Conservation (phyloP, 23 red algal species). For the Gracilariopsis chorda region DNA sequence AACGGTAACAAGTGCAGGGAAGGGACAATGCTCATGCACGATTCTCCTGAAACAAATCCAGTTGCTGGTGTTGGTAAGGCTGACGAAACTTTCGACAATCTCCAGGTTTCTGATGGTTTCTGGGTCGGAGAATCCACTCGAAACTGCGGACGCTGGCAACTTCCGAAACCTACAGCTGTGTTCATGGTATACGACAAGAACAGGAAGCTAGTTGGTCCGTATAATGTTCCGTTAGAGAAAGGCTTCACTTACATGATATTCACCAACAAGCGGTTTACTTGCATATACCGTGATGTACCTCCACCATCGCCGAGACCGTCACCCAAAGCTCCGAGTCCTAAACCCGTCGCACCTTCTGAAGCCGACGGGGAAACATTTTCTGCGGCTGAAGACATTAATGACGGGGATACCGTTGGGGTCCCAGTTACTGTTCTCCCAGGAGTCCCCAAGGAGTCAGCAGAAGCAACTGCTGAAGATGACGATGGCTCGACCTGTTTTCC, state of each 20-base stretch:
- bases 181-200: slow-evolving; percentile 36
- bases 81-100: background rate
- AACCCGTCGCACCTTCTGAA: background rate
- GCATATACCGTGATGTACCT: slow-evolving; percentile 19
- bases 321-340: background rate
- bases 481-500: slow-evolving; percentile 72
- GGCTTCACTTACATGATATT: slow-evolving; percentile 36
- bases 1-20: background rate
- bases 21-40: slow-evolving; percentile 28
- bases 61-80: slow-evolving; percentile 2
- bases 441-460: background rate
- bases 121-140: slow-evolving; percentile 45
- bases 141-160: slow-evolving; percentile 28
- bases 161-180: slow-evolving; percentile 46
- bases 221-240: slow-evolving; percentile 3
- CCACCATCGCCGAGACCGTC: slow-evolving; percentile 2
- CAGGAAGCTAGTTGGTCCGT: slow-evolving; percentile 21
- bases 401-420: slow-evolving; percentile 34
- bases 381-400: background rate
- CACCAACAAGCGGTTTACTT: slow-evolving; percentile 34
- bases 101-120: slow-evolving; percentile 16
- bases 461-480: slow-evolving; percentile 13
- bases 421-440: slow-evolving; percentile 29
- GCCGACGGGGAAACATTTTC: slow-evolving; percentile 15
- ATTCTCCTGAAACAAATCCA: background rate